These are phyloP conservation scores for Aspergillus sp. DNA, from an alignment of 2,329 filamentous ascomycete species.

Conservation along the genomic window DNA sequence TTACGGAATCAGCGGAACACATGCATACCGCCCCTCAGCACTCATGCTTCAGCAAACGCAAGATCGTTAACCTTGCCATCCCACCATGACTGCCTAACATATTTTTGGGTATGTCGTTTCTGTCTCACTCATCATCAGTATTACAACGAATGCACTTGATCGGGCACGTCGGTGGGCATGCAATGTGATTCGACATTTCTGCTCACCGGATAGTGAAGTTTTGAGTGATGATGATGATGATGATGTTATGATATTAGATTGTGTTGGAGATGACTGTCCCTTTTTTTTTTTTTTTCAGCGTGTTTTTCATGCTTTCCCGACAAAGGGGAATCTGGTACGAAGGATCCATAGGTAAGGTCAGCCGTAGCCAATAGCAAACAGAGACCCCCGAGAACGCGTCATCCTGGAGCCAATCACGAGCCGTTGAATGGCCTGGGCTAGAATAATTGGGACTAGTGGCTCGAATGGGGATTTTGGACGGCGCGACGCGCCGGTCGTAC, in stretches of 20 bases:
- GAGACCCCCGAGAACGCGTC: constrained; percentile 24
- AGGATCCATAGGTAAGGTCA: constrained; percentile 17
- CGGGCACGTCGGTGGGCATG: background rate
- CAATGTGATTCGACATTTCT: background rate
- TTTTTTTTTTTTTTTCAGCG: constrained; percentile 14
- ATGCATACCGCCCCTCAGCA: constrained; percentile 6
- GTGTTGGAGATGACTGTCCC: background rate
- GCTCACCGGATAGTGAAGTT: background rate
- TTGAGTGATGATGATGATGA: constrained; percentile 3
- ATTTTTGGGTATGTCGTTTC: constrained; percentile 24
- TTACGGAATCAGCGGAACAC: constrained; percentile 21
- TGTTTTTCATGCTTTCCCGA: constrained; percentile 20
- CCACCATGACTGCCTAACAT: constrained; percentile 23
- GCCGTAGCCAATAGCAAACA: constrained; percentile 24
- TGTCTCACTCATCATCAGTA: constrained; percentile 15
- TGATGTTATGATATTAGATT: constrained; percentile 10
- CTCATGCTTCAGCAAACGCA: background rate
- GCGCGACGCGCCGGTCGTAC: constrained; percentile 38
- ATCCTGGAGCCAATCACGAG: constrained; percentile 30
- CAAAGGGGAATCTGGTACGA: constrained; percentile 24
- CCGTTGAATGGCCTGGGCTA: constrained; percentile 31
- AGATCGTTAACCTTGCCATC: constrained; percentile 2
- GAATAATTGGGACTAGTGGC: constrained; percentile 34
- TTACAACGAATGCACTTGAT: constrained; percentile 13
- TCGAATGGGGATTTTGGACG: constrained; percentile 33